A percentile compares a stretch with the other conserved stretches of the same genome.
Evolutionary conservation across 768 basidiomycete genomes (phyloP).

Genomic region (Infundibulicybe gibba): DNA sequence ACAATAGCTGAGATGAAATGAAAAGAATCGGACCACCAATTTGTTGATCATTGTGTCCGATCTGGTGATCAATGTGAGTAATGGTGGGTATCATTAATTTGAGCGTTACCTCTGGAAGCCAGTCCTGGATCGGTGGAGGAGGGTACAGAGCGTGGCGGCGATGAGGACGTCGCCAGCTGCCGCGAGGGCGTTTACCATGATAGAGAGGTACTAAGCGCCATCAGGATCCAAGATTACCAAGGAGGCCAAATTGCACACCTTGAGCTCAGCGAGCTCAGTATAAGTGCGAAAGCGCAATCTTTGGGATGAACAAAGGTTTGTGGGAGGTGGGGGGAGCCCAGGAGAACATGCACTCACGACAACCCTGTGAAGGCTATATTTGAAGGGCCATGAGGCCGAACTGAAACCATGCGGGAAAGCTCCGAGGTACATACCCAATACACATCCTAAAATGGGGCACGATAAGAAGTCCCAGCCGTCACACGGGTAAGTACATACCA

Average conservation of each 20-base stretch:
- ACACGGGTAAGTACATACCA: constrained; percentile 16
- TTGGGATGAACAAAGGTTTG: neutral
- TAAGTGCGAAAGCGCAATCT: constrained; percentile 31
- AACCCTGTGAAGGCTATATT: constrained; percentile 26
- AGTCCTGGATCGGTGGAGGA: constrained; percentile 42
- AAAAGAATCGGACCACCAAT: constrained; percentile 28
- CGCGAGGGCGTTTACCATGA: constrained; percentile 39
- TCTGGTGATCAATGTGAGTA: constrained; percentile 12
- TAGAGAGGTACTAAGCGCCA: constrained; percentile 29
- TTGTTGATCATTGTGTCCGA: constrained; percentile 48
- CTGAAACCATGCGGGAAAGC: neutral
- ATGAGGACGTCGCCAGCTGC: constrained; percentile 46
- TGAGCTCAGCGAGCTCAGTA: constrained; percentile 26
- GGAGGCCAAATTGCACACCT: constrained; percentile 17
- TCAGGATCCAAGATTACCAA: neutral
- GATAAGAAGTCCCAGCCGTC: neutral
- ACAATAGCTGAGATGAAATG: too few species aligned
- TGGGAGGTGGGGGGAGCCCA: neutral
- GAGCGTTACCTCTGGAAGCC: constrained; percentile 38
- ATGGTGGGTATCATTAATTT: neutral
- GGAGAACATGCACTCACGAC: constrained; percentile 23
- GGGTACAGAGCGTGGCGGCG: constrained; percentile 32
- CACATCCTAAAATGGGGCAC: constrained; percentile 10
- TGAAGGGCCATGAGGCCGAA: neutral
- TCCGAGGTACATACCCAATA: constrained; percentile 11